A percentile compares a stretch with the other conserved stretches of the same genome.
Conservation (phyloP, 345 rosid genomes). For the Xanthoceras sorbifolium region DNA sequence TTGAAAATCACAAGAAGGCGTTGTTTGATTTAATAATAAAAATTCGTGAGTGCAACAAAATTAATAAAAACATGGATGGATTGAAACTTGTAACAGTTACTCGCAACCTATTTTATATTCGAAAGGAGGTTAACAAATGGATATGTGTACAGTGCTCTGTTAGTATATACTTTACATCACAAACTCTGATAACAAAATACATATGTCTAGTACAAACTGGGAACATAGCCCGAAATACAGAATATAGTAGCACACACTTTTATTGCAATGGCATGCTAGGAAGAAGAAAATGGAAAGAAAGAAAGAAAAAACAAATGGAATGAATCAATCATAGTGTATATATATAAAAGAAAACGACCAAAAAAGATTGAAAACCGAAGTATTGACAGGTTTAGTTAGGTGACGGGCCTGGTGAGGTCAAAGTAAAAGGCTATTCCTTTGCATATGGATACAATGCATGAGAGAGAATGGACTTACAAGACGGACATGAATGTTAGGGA, state of each 20-base stretch:
- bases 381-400: background rate
- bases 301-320: background rate
- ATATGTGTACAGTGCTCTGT: background rate
- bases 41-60: background rate
- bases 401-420: background rate
- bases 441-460: constrained; percentile 11
- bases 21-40: background rate
- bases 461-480: constrained; percentile 22
- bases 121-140: background rate
- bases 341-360: constrained; percentile 3
- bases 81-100: background rate
- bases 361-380: constrained; percentile 6
- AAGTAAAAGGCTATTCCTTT: constrained; percentile 17
- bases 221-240: background rate
- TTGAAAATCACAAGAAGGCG: background rate
- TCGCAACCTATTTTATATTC: background rate
- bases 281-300: background rate
- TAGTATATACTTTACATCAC: constrained; percentile 9
- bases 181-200: background rate
- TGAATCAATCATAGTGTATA: constrained; percentile 13
- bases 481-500: constrained; percentile 6
- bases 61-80: background rate
- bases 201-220: background rate
- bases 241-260: constrained; percentile 7
- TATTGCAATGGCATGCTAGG: background rate